A percentile compares a stretch with the other conserved stretches of the same genome.
phyloP scores from a whole-genome alignment of 306 rosid species.

The Hippophae tibetana region DNA sequence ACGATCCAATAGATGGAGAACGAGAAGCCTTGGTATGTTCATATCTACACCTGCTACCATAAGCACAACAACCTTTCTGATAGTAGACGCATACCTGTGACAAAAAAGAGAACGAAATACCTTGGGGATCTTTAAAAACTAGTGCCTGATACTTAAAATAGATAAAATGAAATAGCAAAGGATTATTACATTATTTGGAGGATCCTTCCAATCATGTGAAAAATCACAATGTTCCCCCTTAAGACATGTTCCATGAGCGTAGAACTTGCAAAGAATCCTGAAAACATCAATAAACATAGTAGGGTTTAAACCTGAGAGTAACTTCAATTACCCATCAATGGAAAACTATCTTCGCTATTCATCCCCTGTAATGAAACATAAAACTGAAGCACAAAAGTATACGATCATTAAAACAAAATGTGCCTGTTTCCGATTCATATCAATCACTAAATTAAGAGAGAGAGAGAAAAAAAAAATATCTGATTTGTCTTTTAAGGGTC shows the following conservation, averaged over 20 bases:
- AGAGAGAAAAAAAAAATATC: no score
- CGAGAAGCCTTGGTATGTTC: conserved; percentile 74
- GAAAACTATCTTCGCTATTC: no score
- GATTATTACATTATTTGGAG: conserved; percentile 65
- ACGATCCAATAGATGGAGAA: conserved; percentile 37
- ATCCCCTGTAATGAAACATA: no score
- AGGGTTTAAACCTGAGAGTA: no score
- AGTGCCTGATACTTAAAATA: not conserved
- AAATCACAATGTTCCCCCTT: conserved; percentile 96
- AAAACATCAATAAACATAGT: not conserved
- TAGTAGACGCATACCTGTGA: conserved; percentile 80
- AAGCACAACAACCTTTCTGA: conserved; percentile 81
- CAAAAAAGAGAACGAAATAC: conserved; percentile 8
- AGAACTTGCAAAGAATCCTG: conserved; percentile 95
- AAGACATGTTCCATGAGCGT: conserved; percentile 87
- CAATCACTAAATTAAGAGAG: no score
- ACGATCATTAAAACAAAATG: no score
- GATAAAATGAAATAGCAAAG: not conserved
- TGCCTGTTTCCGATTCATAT: no score
- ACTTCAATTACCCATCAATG: no score
- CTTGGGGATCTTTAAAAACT: conserved; percentile 7
- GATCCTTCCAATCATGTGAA: conserved; percentile 88
- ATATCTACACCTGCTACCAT: conserved; percentile 95
- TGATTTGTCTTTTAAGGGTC: no score
- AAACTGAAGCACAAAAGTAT: no score